A percentile compares a stretch with the other conserved stretches of the same genome.
These are phyloP conservation scores for Trifolium dubium DNA, from an alignment of 306 rosid species.

Conservation along the genomic window DNA sequence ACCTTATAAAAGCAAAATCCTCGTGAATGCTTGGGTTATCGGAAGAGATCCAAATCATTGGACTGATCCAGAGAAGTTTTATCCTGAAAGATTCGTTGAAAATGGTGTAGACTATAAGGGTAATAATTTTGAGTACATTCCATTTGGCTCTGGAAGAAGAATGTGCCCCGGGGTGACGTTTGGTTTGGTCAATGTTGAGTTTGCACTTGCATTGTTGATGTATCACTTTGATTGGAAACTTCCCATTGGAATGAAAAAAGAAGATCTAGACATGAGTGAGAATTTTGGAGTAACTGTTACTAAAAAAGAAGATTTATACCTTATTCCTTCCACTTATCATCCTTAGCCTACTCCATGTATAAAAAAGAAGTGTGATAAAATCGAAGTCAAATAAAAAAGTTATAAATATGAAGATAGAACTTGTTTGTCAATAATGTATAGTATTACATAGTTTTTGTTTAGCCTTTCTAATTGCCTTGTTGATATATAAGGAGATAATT, in stretches of 20 bases:
- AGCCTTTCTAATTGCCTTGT: too few species aligned
- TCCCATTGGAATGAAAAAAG: conserved; percentile 22
- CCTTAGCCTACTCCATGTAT: background rate
- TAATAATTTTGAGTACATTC: conserved; percentile 34
- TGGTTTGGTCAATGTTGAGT: conserved; percentile 32
- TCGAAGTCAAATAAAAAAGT: too few species aligned
- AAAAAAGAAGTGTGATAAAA: too few species aligned
- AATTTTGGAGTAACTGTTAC: background rate
- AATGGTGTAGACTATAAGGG: conserved; percentile 28
- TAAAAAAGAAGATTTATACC: background rate
- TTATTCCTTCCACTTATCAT: background rate
- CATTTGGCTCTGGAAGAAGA: conserved; percentile 52
- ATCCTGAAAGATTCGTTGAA: conserved; percentile 44
- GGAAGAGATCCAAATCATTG: conserved; percentile 47
- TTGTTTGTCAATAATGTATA: too few species aligned
- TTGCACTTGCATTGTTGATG: conserved; percentile 32
- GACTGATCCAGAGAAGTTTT: conserved; percentile 29
- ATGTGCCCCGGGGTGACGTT: conserved; percentile 29
- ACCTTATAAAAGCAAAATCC: conserved; percentile 39
- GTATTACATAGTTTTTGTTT: too few species aligned
- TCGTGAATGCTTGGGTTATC: conserved; percentile 46
- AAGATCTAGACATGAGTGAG: conserved; percentile 6
- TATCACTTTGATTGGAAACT: conserved; percentile 46
- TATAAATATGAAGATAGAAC: too few species aligned
- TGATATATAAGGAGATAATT: too few species aligned